Evolutionary conservation across 768 basidiomycete species (phyloP), one percentile per base, ranked within the genome.

Genomic region (Boletus pseudopeckii): DNA sequence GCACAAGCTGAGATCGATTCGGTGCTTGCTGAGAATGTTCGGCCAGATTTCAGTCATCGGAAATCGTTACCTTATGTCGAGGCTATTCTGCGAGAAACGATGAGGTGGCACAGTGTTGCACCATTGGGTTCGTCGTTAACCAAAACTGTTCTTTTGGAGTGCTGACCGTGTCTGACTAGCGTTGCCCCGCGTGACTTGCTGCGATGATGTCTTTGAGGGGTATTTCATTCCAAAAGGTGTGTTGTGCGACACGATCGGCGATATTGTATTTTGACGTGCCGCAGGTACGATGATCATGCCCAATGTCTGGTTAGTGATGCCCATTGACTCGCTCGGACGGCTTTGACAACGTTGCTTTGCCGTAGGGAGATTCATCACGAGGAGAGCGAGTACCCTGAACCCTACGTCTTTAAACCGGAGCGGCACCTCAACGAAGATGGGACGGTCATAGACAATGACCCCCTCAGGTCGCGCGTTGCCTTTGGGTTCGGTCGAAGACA

Each of bases 181-280:
- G 28, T 33, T 71, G 32, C 67, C 67, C 41, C 69, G 64, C 39
- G 59, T 60, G 56, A 71, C 69, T 18, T 52, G 44, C 17, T 37
- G 57, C 8, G 77, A 81, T 43, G 80, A 81, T 54, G 61, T 71
- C 4, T 81, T 77, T 52, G 70, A 75, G 2, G 78, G 75, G 1
- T 73, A 72, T 54, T 64, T 63, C 41, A 71, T 75, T 37, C 74
- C 75, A 15, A 67, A 68, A 53, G 75, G 74, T 71, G 41, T 30
- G 69, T 4, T 33, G 5, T 38, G 15, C 0, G 39, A 47, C 18
- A 32, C 43, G 38, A 49, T 50, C 14, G 3, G 20, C 20, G 46
- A 22, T 47, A 33, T 37, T 33, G 41, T 7, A 18, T 56, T 17
- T 37, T 59, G 46, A 65, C 39, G n/a, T 10, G 28, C 15, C 8